These are phyloP conservation scores for Glaciozyma martinii DNA, from an alignment of 768 basidiomycete genomes.

Conservation along the genomic window DNA sequence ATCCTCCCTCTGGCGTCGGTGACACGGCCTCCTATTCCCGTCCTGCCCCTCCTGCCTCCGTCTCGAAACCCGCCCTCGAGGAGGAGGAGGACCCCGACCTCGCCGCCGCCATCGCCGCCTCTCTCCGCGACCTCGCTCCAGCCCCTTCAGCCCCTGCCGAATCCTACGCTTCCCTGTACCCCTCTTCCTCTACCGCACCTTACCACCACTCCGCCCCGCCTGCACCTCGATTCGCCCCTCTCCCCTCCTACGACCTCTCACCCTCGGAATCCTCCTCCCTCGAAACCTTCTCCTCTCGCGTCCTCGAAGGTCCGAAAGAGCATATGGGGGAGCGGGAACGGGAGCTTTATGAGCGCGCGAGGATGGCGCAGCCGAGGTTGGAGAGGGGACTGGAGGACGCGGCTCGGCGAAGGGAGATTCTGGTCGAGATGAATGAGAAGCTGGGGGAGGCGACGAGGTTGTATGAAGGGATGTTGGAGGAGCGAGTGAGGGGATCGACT, in stretches of 20 bases:
- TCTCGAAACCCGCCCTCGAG: slow-evolving; percentile 32
- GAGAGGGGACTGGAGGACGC: slow-evolving; percentile 76
- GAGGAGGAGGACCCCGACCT: slow-evolving; percentile 90
- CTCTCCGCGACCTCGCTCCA: slow-evolving; percentile 58
- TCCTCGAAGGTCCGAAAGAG: slow-evolving; percentile 66
- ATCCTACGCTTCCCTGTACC: slow-evolving; percentile 46
- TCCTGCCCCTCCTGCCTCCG: background rate
- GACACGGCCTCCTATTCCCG: slow-evolving; percentile 45
- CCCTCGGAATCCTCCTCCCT: slow-evolving; percentile 76
- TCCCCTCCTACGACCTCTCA: slow-evolving; percentile 71
- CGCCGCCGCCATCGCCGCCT: slow-evolving; percentile 88
- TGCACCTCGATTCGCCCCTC: slow-evolving; percentile 19
- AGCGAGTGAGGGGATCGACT: slow-evolving; percentile 49
- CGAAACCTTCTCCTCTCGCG: slow-evolving; percentile 72
- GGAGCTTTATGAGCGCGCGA: slow-evolving; percentile 76
- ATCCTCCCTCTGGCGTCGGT: slow-evolving; percentile 36
- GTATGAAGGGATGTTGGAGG: slow-evolving; percentile 78
- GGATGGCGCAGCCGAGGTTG: slow-evolving; percentile 65
- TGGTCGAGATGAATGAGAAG: slow-evolving; percentile 91
- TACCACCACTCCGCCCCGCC: slow-evolving; percentile 42
- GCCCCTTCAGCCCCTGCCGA: slow-evolving; percentile 48
- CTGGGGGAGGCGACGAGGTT: slow-evolving; percentile 82
- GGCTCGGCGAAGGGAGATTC: slow-evolving; percentile 70
- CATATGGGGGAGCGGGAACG: slow-evolving; percentile 69
- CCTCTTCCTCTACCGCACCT: slow-evolving; percentile 43